Conservation (phyloP, 805 yeast genomes). For the Cyberlindnera subsufficiens region DNA sequence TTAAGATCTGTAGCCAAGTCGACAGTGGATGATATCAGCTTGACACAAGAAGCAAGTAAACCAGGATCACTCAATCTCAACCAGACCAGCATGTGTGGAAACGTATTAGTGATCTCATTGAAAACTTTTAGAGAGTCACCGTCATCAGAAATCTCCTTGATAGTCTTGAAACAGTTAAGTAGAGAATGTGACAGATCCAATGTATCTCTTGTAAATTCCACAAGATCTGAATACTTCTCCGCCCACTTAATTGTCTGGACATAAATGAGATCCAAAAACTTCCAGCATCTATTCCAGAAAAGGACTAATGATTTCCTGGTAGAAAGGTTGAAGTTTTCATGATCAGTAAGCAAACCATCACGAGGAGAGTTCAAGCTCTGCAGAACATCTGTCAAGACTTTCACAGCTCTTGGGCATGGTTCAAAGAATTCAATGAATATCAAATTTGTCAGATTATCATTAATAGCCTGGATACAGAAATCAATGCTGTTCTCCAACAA, state of each 20-base stretch:
- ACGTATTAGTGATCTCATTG: conserved; percentile 50
- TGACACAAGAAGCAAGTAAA: conserved; percentile 66
- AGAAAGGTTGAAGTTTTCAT: conserved; percentile 18
- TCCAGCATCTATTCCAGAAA: conserved; percentile 75
- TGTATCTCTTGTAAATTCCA: conserved; percentile 83
- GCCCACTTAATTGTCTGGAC: conserved; percentile 76
- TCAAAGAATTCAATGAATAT: conserved; percentile 49
- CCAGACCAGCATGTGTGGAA: conserved; percentile 71
- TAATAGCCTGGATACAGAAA: conserved; percentile 44
- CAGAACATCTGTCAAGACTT: conserved; percentile 69
- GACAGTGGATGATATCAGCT: conserved; percentile 58
- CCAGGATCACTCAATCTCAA: conserved; percentile 76
- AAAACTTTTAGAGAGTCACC: conserved; percentile 33
- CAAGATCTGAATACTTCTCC: conserved; percentile 45
- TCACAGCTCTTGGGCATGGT: conserved; percentile 70
- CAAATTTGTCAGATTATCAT: conserved; percentile 38
- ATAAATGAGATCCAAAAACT: conserved; percentile 62
- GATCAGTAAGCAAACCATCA: conserved; percentile 44
- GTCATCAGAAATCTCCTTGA: conserved; percentile 25
- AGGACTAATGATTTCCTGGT: conserved; percentile 26
- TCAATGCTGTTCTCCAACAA: conserved; percentile 40
- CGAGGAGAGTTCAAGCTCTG: conserved; percentile 61
- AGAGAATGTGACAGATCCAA: conserved; percentile 70
- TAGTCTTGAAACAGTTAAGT: conserved; percentile 57
- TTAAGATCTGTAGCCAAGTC: conserved; percentile 55